These are phyloP conservation scores for Uromyces viciae-fabae DNA, from an alignment of 1,284 basidiomycete species.

Conservation along the genomic window DNA sequence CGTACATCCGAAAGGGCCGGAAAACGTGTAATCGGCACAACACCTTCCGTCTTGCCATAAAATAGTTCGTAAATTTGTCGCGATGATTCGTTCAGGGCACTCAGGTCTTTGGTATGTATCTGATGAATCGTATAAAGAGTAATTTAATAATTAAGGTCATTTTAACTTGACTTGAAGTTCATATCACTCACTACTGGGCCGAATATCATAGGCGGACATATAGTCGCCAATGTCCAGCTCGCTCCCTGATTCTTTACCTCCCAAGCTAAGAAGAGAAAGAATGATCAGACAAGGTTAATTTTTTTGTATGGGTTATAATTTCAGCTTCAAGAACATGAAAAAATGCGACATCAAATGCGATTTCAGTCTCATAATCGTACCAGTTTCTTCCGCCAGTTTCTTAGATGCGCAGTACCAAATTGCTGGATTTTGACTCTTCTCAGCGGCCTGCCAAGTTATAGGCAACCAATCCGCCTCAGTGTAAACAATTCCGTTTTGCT, in stretches of 20 bases:
- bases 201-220: conserved; percentile 62
- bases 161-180: too few relatives aligned
- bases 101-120: conserved; percentile 21
- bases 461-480: conserved; percentile 67
- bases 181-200: conserved; percentile 21
- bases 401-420: conserved; percentile 22
- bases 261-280: conserved; percentile 10
- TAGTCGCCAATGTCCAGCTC: conserved; percentile 61
- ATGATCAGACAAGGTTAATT: neutral
- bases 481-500: conserved; percentile 48
- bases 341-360: conserved; percentile 47
- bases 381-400: conserved; percentile 59
- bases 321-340: neutral
- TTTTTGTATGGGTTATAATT: neutral
- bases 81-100: conserved; percentile 17
- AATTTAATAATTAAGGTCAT: too few relatives aligned
- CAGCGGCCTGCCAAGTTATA: conserved; percentile 58
- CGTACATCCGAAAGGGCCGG: conserved; percentile 20
- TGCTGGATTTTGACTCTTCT: neutral
- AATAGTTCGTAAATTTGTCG: conserved; percentile 23
- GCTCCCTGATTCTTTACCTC: conserved; percentile 61
- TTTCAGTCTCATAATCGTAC: conserved; percentile 62
- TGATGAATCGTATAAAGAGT: neutral
- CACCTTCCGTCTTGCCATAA: conserved; percentile 2
- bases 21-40: conserved; percentile 16